Conservation (phyloP, 805 yeast genomes). For the Tetrapisispora nanseiensis region DNA sequence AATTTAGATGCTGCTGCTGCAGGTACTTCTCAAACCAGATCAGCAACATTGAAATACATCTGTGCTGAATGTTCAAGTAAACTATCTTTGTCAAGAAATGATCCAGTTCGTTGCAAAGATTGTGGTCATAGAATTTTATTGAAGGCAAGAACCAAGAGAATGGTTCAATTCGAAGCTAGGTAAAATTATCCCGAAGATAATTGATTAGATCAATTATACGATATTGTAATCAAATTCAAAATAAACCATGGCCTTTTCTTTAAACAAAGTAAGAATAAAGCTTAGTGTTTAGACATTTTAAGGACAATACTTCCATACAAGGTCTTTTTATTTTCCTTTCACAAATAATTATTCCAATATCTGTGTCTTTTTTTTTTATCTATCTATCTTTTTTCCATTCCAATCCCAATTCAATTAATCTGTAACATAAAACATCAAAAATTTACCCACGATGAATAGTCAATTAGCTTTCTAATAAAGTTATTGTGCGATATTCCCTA, state of each 20-base stretch:
- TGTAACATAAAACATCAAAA: too few species aligned
- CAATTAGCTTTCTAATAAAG: too few species aligned
- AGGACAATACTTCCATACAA: not conserved
- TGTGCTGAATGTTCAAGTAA: conserved; percentile 95
- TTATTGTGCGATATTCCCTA: too few species aligned
- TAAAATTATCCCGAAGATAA: conserved; percentile 21
- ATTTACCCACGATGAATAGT: too few species aligned
- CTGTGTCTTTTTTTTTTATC: too few species aligned
- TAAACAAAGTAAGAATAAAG: too few species aligned
- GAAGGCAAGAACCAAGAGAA: conserved; percentile 95
- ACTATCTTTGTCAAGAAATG: conserved; percentile 80
- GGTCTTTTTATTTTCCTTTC: not conserved
- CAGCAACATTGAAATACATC: conserved; percentile 82
- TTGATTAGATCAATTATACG: not conserved
- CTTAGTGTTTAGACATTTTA: too few species aligned
- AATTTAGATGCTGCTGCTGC: conserved; percentile 82
- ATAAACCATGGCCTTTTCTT: too few species aligned
- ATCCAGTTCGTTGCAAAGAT: conserved; percentile 95
- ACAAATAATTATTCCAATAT: too few species aligned
- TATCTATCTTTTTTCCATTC: too few species aligned
- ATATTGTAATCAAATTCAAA: not conserved
- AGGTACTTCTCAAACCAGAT: conserved; percentile 56
- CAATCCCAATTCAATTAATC: too few species aligned
- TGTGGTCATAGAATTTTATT: conserved; percentile 97
- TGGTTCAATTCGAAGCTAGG: conserved; percentile 84